Percentiles rank a stretch among this genome's conserved stretches.
phyloP scores from a whole-genome alignment of 1,284 basidiomycete species.

The Phellopilus nigrolimitatus region DNA sequence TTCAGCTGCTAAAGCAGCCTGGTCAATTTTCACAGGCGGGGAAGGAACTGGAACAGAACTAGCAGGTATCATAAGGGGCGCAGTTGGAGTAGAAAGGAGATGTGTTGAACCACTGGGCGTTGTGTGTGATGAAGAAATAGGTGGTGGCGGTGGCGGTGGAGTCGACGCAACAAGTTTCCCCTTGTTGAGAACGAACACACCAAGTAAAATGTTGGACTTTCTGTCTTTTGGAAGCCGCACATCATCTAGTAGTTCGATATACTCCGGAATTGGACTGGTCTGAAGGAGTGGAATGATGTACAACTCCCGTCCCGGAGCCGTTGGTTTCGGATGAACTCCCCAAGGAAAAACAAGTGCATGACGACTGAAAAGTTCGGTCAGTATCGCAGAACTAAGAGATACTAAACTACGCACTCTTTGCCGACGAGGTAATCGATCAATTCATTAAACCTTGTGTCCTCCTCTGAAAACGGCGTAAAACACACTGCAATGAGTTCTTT shows the following conservation, averaged over 20 bases:
- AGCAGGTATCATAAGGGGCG: slow-evolving; percentile 8
- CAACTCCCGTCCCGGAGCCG: slow-evolving; percentile 77
- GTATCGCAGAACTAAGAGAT: slow-evolving; percentile 13
- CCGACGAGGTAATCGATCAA: slow-evolving; percentile 66
- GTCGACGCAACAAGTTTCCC: slow-evolving; percentile 54
- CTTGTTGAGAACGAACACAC: slow-evolving; percentile 78
- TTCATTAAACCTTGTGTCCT: slow-evolving; percentile 50
- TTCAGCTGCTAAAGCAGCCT: slow-evolving; percentile 38
- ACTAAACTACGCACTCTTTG: slow-evolving; percentile 58
- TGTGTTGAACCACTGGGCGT: too few relatives aligned
- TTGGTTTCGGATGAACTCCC: slow-evolving; percentile 66
- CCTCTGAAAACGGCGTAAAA: slow-evolving; percentile 51
- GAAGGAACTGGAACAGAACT: background rate
- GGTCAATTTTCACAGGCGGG: slow-evolving; percentile 23
- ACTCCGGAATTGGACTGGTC: slow-evolving; percentile 72
- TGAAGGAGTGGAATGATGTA: slow-evolving; percentile 82
- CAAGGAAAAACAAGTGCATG: slow-evolving; percentile 86
- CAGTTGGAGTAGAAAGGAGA: background rate
- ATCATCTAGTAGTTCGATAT: slow-evolving; percentile 81
- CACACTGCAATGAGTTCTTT: slow-evolving; percentile 78
- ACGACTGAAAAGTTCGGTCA: slow-evolving; percentile 46
- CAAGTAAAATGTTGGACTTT: slow-evolving; percentile 64
- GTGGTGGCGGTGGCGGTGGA: slow-evolving; percentile 24
- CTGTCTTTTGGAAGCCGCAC: slow-evolving; percentile 63
- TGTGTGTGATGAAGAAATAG: slow-evolving; percentile 25